phyloP scores from a whole-genome alignment of 177 flowering plant species.

The Vitis hybrid region DNA sequence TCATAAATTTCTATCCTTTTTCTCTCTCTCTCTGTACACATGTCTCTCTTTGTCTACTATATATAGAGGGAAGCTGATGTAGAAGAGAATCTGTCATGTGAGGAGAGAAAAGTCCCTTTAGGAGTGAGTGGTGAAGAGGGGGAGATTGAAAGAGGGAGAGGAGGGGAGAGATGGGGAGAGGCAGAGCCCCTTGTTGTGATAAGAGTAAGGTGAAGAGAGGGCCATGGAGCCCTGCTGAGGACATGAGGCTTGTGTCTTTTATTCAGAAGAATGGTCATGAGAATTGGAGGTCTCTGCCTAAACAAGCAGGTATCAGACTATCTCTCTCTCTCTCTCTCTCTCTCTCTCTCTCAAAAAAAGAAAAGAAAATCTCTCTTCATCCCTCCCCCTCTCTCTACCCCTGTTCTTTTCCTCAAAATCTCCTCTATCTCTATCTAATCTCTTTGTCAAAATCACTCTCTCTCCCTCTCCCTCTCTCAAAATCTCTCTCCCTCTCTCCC shows the following conservation, averaged over 20 bases:
- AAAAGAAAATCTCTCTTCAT: background rate
- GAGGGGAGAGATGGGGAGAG: constrained; percentile 45
- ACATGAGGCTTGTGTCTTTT: constrained; percentile 49
- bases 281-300: constrained; percentile 89
- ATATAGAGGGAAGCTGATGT: background rate
- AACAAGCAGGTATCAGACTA: constrained; percentile 52
- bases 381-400: no score
- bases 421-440: background rate
- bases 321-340: constrained; percentile 19
- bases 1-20: background rate
- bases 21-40: constrained; percentile 8
- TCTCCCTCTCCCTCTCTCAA: background rate
- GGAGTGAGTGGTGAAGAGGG: background rate
- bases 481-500: background rate
- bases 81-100: background rate
- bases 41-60: constrained; percentile 1
- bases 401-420: background rate
- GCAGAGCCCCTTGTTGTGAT: constrained; percentile 74
- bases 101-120: background rate
- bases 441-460: no score
- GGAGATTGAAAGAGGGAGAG: constrained; percentile 3
- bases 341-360: constrained; percentile 16
- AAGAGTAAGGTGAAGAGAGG: constrained; percentile 71
- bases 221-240: constrained; percentile 79
- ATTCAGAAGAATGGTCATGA: constrained; percentile 67